Conservation (phyloP, 176 grass and related monocot genomes). For the Oryza punctata region DNA sequence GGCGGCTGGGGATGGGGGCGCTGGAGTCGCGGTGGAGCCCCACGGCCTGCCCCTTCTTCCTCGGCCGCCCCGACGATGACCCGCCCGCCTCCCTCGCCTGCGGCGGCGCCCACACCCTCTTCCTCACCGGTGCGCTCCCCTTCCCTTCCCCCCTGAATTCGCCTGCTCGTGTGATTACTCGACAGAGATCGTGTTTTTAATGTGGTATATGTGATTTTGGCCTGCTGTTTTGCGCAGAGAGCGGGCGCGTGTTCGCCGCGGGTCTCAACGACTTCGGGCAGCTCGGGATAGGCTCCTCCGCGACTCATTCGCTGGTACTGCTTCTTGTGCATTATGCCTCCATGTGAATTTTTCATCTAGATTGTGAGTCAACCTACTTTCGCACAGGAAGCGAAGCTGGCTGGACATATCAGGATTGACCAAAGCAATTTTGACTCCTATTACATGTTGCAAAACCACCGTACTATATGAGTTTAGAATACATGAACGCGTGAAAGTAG, state of each 20-base stretch:
- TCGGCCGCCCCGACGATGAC: constrained; percentile 35
- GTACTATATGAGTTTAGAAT: not conserved
- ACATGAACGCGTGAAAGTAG: not conserved
- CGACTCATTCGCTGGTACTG: constrained; percentile 59
- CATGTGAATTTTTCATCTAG: constrained; percentile 5
- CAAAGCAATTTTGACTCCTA: not conserved
- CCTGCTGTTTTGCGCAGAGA: constrained; percentile 51
- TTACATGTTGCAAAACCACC: not conserved
- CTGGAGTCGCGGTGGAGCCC: constrained; percentile 88
- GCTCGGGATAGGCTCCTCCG: constrained; percentile 65
- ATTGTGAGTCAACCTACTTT: not conserved
- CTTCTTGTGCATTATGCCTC: not conserved
- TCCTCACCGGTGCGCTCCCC: constrained; percentile 59
- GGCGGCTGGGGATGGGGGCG: constrained; percentile 70
- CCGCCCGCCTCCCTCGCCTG: constrained; percentile 67
- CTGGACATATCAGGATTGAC: not conserved
- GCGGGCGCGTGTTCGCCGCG: constrained; percentile 71
- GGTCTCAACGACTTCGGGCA: constrained; percentile 92
- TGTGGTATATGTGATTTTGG: not conserved
- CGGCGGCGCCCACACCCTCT: constrained; percentile 91
- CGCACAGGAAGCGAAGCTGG: not conserved
- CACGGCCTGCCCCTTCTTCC: constrained; percentile 74
- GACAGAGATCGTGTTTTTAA: not conserved
- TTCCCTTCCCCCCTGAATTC: not conserved
- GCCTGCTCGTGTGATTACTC: not conserved